phyloP scores from a whole-genome alignment of 2,329 filamentous ascomycete genomes.

The Dactylonectria estremocensis region DNA sequence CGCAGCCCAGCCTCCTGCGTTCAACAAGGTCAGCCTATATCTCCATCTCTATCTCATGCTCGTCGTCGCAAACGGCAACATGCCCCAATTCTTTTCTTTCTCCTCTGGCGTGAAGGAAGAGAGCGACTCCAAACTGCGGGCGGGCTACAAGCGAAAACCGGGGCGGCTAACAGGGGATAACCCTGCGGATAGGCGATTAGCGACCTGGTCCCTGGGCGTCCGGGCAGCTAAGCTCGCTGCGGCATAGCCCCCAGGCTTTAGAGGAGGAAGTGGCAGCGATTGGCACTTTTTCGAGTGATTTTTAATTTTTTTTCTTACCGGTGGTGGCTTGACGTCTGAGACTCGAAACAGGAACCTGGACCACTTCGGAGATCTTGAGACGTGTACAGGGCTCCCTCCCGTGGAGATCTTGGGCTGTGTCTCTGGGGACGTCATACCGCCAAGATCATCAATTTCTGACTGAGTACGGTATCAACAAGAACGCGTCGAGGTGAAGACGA shows the following conservation, averaged over 20 bases:
- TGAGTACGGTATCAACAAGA: neutral
- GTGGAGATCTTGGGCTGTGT: slow-evolving; percentile 4
- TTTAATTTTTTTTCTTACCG: too few relatives aligned
- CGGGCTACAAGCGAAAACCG: neutral
- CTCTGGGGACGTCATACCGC: slow-evolving; percentile 10
- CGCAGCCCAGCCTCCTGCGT: slow-evolving; percentile 1
- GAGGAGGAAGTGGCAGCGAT: neutral
- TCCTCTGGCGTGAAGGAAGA: neutral
- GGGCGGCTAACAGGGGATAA: slow-evolving; percentile 14
- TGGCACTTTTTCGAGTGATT: slow-evolving; percentile 1
- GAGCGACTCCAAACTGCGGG: slow-evolving; percentile 7
- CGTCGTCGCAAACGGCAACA: slow-evolving; percentile 19
- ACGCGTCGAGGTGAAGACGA: slow-evolving; percentile 1
- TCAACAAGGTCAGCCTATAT: neutral
- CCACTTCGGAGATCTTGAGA: slow-evolving; percentile 14
- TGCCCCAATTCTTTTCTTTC: slow-evolving; percentile 18
- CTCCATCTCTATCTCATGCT: slow-evolving; percentile 2
- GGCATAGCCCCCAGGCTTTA: slow-evolving; percentile 3
- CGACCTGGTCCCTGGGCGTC: slow-evolving; percentile 20
- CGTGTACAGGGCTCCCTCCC: neutral
- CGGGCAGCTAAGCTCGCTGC: neutral
- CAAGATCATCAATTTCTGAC: slow-evolving; percentile 13
- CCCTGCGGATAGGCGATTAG: slow-evolving; percentile 17
- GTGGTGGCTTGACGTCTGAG: slow-evolving; percentile 12
- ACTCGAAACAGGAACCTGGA: slow-evolving; percentile 6